These are phyloP conservation scores for Paraglomus occultum DNA, from an alignment of 192 early-diverging fungal species.

Conservation along the genomic window DNA sequence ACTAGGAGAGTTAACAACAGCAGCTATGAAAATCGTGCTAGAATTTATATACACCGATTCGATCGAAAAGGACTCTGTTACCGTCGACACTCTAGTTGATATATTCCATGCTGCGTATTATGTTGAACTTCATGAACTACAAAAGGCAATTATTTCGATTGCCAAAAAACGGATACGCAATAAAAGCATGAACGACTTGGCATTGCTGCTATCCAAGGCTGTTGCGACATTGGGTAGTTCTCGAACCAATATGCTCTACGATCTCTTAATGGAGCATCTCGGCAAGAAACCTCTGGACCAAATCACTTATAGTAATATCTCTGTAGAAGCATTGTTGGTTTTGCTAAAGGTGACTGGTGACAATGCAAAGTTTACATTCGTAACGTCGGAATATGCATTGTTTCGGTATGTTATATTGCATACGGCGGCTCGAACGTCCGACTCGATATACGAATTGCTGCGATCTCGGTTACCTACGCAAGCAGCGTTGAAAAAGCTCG, in stretches of 20 bases:
- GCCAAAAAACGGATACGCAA: neutral
- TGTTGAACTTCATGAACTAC: neutral
- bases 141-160: neutral
- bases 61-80: neutral
- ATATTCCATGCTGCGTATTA: neutral
- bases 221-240: neutral
- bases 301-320: neutral
- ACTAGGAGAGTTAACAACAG: neutral
- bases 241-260: neutral
- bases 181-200: neutral
- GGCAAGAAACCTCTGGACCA: conserved; percentile 1
- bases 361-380: neutral
- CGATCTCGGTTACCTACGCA: neutral
- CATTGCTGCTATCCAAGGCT: neutral
- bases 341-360: too few relatives aligned
- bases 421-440: neutral
- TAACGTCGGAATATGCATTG: conserved; percentile 7
- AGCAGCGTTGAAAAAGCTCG: neutral
- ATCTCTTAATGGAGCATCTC: neutral
- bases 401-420: neutral
- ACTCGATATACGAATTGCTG: neutral
- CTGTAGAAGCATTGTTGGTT: too few relatives aligned
- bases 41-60: conserved; percentile 17
- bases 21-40: conserved; percentile 9
- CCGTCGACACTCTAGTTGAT: neutral